A percentile compares a stretch with the other conserved stretches of the same genome.
Evolutionary conservation across 768 basidiomycete species (phyloP).

Genomic region (Sistotremastrum suecicum): DNA sequence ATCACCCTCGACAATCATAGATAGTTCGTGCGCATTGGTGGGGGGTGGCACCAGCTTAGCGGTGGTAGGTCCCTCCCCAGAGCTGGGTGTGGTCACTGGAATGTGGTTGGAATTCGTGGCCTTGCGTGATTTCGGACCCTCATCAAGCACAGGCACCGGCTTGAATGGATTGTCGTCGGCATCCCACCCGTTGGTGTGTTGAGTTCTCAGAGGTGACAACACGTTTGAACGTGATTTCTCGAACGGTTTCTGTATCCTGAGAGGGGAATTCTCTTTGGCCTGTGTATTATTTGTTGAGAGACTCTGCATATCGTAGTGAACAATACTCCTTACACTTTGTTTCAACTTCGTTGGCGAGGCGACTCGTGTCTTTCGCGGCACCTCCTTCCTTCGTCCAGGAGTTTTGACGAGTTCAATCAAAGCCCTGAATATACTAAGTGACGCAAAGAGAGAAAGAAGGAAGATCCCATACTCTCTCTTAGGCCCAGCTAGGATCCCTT

Average conservation of each 20-base stretch:
- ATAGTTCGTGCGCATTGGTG: conserved; percentile 30
- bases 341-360: conserved; percentile 27
- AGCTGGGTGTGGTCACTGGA: too few species aligned
- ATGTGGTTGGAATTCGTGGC: too few species aligned
- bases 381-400: conserved; percentile 56
- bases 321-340: neutral
- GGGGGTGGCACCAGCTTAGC: too few species aligned
- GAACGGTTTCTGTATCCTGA: neutral
- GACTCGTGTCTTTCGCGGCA: conserved; percentile 36
- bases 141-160: too few species aligned
- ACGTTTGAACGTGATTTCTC: neutral
- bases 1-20: conserved; percentile 61
- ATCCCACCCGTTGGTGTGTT: neutral
- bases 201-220: neutral
- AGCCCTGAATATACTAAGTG: conserved; percentile 26
- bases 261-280: neutral
- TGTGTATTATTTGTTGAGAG: conserved; percentile 1
- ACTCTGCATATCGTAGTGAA: neutral
- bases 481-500: conserved; percentile 50
- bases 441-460: neutral
- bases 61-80: too few species aligned
- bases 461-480: conserved; percentile 43
- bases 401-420: conserved; percentile 77
- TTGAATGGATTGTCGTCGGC: neutral
- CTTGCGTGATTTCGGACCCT: neutral